Evolutionary conservation across 257 asterid genomes (phyloP).

Genomic region (Salvia miltiorrhiza): DNA sequence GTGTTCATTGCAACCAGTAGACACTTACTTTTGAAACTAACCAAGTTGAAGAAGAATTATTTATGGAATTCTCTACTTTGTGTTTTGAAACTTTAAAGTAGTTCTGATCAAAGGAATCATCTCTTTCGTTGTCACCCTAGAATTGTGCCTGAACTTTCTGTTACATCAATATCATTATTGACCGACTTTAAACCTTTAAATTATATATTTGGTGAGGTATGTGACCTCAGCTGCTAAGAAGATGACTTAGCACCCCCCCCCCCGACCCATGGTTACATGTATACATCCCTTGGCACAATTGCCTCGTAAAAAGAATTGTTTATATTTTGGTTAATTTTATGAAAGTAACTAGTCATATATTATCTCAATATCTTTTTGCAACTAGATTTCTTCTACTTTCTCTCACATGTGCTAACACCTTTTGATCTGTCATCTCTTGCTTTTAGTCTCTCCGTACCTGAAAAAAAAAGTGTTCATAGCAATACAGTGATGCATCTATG

Average conservation of each 20-base stretch:
- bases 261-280: not conserved
- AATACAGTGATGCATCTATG: not conserved
- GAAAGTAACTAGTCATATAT: not conserved
- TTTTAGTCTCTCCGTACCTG: not conserved
- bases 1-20: not conserved
- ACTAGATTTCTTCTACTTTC: constrained; percentile 16
- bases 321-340: not conserved
- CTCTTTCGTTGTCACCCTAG: not conserved
- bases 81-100: not conserved
- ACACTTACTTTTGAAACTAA: not conserved
- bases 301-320: not conserved
- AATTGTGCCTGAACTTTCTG: not conserved
- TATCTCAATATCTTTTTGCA: not conserved
- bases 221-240: not conserved
- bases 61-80: not conserved
- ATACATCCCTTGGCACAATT: not conserved
- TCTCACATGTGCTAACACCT: not conserved
- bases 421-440: not conserved
- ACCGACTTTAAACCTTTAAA: not conserved
- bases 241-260: not conserved
- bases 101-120: not conserved
- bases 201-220: not conserved
- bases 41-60: not conserved
- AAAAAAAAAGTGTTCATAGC: not conserved
- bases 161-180: not conserved